These are phyloP conservation scores for Cercospora sp. DNA, from an alignment of 2,329 filamentous ascomycete species.

Conservation along the genomic window DNA sequence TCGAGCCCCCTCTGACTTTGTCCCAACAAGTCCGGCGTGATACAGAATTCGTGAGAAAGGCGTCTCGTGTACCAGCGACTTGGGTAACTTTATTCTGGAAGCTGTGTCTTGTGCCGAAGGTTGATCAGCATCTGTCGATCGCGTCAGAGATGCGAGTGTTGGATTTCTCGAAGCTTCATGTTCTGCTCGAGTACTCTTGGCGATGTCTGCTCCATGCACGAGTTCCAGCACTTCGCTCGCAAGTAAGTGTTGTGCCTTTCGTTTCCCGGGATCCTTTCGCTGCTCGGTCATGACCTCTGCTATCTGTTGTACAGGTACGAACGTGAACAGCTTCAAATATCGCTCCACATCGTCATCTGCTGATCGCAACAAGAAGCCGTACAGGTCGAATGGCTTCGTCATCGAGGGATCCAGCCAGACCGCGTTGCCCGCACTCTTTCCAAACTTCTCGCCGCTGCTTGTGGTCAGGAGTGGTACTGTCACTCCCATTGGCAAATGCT, in stretches of 20 bases:
- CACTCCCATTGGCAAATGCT: conserved; percentile 69
- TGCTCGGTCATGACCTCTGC: conserved; percentile 67
- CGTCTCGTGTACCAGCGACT: conserved; percentile 31
- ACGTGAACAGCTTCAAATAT: conserved; percentile 87
- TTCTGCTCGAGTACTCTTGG: conserved; percentile 60
- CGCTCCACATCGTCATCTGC: conserved; percentile 78
- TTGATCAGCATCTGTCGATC: not conserved
- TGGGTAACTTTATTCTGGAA: conserved; percentile 34
- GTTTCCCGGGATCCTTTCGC: conserved; percentile 63
- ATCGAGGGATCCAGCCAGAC: conserved; percentile 84
- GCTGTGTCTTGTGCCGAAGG: conserved; percentile 14
- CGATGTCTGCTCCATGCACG: conserved; percentile 68
- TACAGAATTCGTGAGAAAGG: conserved; percentile 36
- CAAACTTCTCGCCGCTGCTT: conserved; percentile 82
- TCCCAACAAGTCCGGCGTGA: conserved; percentile 35
- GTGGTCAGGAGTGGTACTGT: conserved; percentile 90
- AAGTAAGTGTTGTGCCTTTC: conserved; percentile 78
- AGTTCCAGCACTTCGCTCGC: conserved; percentile 80
- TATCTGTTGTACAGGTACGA: conserved; percentile 73
- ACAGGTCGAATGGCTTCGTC: conserved; percentile 82
- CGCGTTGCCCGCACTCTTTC: conserved; percentile 91
- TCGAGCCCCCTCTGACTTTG: conserved; percentile 36
- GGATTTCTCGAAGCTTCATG: conserved; percentile 50
- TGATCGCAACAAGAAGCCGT: conserved; percentile 82
- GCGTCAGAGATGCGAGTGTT: conserved; percentile 27